Conservation (phyloP, 2,329 filamentous ascomycete genomes). For the Cordyceps cateniannulata region DNA sequence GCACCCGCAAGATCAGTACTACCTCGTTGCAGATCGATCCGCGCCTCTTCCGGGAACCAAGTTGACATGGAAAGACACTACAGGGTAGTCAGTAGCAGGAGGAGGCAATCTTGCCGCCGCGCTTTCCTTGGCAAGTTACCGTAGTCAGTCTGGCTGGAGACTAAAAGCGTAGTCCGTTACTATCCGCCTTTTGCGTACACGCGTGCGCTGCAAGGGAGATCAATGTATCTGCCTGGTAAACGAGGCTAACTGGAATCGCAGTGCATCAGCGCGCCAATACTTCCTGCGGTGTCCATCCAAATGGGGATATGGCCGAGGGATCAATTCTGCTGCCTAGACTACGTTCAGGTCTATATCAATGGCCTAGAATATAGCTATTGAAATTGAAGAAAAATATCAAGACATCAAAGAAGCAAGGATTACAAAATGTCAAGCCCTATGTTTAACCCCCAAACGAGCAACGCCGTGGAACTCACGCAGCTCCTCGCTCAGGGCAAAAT, state of each 20-base stretch:
- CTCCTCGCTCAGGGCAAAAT: neutral
- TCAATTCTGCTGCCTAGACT: constrained; percentile 6
- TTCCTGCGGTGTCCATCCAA: neutral
- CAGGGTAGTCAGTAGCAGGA: neutral
- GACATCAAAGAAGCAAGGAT: no score
- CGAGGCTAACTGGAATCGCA: neutral
- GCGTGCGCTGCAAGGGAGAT: no score
- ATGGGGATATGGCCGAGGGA: neutral
- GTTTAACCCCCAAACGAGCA: constrained; percentile 4
- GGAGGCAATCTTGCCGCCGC: no score
- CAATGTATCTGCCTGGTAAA: neutral
- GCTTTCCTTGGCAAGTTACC: neutral
- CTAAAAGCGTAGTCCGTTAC: neutral
- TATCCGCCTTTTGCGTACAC: no score
- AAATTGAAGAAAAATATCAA: neutral
- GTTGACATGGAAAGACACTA: neutral
- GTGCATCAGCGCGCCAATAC: neutral
- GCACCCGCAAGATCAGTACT: neutral
- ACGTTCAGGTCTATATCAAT: neutral
- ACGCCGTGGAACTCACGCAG: constrained; percentile 7
- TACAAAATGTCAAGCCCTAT: neutral
- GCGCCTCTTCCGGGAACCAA: neutral
- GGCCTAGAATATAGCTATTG: neutral
- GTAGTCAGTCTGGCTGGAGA: neutral
- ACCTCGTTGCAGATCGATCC: neutral